Percentiles rank a stretch among this genome's conserved stretches.
phyloP scores from a whole-genome alignment of 2,329 filamentous ascomycete genomes.

The Neofusicoccum cordaticola region DNA sequence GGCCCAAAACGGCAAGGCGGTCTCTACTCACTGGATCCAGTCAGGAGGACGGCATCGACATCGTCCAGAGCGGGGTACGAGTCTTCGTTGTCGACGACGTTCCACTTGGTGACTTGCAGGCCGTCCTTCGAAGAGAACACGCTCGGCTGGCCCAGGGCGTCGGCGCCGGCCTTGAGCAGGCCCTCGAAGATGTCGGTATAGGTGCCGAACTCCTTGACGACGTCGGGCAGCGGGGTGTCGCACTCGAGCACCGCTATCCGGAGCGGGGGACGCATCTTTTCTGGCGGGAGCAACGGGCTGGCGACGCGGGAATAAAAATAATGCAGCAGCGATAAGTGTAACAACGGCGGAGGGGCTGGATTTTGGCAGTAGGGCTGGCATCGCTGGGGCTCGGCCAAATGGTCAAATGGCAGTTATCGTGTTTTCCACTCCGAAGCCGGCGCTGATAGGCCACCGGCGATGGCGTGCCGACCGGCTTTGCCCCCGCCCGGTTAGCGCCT shows the following conservation, averaged over 20 bases:
- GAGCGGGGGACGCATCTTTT: slow-evolving; percentile 45
- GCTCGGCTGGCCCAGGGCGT: slow-evolving; percentile 41
- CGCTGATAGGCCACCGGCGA: slow-evolving; percentile 2
- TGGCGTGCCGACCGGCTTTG: slow-evolving; percentile 1
- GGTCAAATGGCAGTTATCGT: slow-evolving; percentile 8
- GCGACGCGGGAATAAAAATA: not conserved
- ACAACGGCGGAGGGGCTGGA: not conserved
- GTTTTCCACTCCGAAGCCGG: slow-evolving; percentile 4
- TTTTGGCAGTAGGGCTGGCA: not conserved
- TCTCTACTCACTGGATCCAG: slow-evolving; percentile 59
- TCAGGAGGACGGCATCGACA: slow-evolving; percentile 79
- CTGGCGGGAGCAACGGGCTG: not conserved
- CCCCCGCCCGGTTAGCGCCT: slow-evolving; percentile 1
- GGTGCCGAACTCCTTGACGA: slow-evolving; percentile 62
- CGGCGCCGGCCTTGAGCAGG: slow-evolving; percentile 52
- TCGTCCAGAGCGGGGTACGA: slow-evolving; percentile 70
- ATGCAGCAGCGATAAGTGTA: not conserved
- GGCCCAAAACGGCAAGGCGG: too few species aligned
- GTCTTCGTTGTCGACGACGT: slow-evolving; percentile 65
- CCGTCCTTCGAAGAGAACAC: slow-evolving; percentile 30
- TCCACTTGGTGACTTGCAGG: slow-evolving; percentile 63
- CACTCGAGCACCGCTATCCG: slow-evolving; percentile 86
- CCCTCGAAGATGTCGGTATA: slow-evolving; percentile 65
- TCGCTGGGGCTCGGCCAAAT: not conserved
- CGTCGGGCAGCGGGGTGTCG: slow-evolving; percentile 69